Conservation (phyloP, 148 eudicot genomes). For the Rhododendron williamsianum region DNA sequence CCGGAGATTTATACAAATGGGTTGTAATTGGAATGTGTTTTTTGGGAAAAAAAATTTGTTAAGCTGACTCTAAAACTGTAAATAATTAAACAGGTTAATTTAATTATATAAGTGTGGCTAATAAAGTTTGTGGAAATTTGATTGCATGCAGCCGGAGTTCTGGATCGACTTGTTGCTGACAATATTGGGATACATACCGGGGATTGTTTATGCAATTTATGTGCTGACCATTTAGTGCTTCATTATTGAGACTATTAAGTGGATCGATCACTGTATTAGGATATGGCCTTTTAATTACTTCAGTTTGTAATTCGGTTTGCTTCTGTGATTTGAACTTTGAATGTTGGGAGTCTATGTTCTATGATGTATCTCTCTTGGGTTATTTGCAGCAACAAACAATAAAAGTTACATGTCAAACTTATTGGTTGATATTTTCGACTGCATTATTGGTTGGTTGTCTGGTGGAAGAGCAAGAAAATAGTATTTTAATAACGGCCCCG, state of each 20-base stretch:
- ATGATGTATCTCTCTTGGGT: not conserved
- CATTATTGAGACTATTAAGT: not conserved
- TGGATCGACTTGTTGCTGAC: slow-evolving; percentile 7
- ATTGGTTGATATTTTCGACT: too few species aligned
- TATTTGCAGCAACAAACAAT: not conserved
- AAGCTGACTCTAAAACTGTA: too few species aligned
- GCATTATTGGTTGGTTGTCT: too few species aligned
- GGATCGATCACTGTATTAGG: not conserved
- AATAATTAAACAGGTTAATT: too few species aligned
- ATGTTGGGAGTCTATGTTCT: not conserved
- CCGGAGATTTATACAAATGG: too few species aligned
- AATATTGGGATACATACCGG: slow-evolving; percentile 4
- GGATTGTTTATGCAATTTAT: not conserved
- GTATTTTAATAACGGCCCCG: too few species aligned
- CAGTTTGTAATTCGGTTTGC: not conserved
- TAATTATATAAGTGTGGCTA: not conserved
- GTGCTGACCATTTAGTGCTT: not conserved
- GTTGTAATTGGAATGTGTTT: too few species aligned
- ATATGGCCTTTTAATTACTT: not conserved
- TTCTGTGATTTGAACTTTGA: not conserved
- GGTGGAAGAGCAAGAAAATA: too few species aligned
- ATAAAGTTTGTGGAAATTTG: not conserved
- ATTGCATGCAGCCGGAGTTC: not conserved
- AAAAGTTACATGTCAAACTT: not conserved
- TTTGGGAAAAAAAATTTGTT: too few species aligned